phyloP scores from a whole-genome alignment of 2,329 filamentous ascomycete genomes.

The Aspergillus fijiensis region DNA sequence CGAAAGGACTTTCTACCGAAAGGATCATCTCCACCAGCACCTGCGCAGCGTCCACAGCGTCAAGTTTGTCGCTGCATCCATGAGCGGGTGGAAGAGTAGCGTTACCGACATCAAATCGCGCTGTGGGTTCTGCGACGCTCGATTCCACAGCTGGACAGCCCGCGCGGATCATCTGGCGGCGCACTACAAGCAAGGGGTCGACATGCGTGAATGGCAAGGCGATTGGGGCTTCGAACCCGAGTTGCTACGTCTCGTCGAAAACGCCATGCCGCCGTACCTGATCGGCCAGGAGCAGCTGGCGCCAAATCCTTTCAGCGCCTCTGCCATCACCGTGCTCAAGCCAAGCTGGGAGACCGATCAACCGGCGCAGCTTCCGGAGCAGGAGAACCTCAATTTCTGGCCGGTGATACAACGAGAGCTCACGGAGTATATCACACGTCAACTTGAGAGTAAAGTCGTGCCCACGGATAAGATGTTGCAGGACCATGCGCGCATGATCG shows the following conservation, averaged over 20 bases:
- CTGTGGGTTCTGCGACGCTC: conserved; percentile 36
- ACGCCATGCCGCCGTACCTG: conserved; percentile 38
- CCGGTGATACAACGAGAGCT: conserved; percentile 10
- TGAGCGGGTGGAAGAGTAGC: conserved; percentile 52
- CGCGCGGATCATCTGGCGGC: conserved; percentile 39
- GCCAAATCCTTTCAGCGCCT: conserved; percentile 18
- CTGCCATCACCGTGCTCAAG: neutral
- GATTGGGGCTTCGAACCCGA: conserved; percentile 32
- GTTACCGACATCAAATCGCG: conserved; percentile 48
- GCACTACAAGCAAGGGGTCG: conserved; percentile 35
- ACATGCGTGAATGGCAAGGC: conserved; percentile 38
- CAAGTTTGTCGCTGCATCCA: conserved; percentile 43
- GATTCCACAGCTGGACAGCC: conserved; percentile 33
- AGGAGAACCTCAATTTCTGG: conserved; percentile 23
- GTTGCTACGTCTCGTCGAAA: conserved; percentile 37
- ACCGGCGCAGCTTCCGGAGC: conserved; percentile 21
- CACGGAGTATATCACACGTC: no score
- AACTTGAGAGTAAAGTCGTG: conserved; percentile 20
- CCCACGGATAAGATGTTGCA: conserved; percentile 35
- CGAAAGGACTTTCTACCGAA: conserved; percentile 58
- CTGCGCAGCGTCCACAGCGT: conserved; percentile 56
- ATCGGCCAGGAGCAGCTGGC: conserved; percentile 31
- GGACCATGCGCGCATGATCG: conserved; percentile 30
- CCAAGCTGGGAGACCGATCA: neutral
- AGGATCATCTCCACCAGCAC: conserved; percentile 59